phyloP scores from a whole-genome alignment of 495 filamentous ascomycete species.

The Trichoderma erinaceum region DNA sequence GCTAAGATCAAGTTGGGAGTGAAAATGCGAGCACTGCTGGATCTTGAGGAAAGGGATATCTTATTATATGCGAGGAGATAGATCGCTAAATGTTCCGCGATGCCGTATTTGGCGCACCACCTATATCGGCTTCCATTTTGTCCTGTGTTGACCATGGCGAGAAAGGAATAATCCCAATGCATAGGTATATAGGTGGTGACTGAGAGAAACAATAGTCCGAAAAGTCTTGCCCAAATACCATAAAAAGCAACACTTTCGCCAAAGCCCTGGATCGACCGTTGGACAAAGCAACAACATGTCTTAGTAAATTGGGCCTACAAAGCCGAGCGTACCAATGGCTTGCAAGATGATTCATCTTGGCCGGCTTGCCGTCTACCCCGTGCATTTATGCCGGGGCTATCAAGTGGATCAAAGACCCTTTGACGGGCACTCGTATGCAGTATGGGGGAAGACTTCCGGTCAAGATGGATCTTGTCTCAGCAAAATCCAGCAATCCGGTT shows the following conservation, averaged over 20 bases:
- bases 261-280: conserved; percentile 2
- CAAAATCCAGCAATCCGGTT: not conserved
- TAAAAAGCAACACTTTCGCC: not conserved
- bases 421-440: not conserved
- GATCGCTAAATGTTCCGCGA: too few relatives aligned
- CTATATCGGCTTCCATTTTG: too few relatives aligned
- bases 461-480: not conserved
- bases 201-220: not conserved
- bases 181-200: not conserved
- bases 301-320: not conserved
- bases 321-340: not conserved
- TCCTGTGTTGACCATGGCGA: too few relatives aligned
- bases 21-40: too few relatives aligned
- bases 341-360: not conserved
- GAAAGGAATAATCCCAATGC: too few relatives aligned
- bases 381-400: not conserved
- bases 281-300: conserved; percentile 7
- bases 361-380: not conserved
- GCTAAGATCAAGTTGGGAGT: too few relatives aligned
- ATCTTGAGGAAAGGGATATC: too few relatives aligned
- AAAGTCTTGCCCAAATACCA: not conserved
- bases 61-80: too few relatives aligned
- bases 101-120: too few relatives aligned
- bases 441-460: not conserved
- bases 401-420: not conserved